Base-by-base conservation (phyloP, 306 rosid species). In the Morella rubra region DNA sequence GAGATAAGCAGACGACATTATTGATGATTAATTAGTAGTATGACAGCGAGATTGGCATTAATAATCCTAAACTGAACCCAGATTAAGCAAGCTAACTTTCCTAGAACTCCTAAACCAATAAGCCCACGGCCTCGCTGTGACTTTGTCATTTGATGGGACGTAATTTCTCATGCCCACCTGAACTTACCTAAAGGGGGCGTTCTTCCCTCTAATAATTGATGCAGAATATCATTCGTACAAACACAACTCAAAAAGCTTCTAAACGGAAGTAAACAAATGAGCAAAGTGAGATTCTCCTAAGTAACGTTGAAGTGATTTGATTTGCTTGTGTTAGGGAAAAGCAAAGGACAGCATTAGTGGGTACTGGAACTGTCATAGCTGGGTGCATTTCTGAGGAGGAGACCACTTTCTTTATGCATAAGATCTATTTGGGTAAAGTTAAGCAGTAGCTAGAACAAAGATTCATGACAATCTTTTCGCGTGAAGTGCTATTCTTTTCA, bases 331-430 rank as follows among this genome's bases (percentile, higher is more conserved):
- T 82, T 79, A 76, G 80, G 79, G 77, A 79, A 76, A 80, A 86
- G 82, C 77, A 69, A 77, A 73, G 51, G 37, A 76, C 72, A 69
- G 81, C 37, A 13, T 78, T 68, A 81, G 87, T 85, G 88, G 88
- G 84, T 85, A 54, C 73, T 78, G 79, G 72, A 80, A 84, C 81
- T 83, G 82, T 71, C 72, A 64, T 72, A 64, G 49, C 69, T 83
- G 76, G 81, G 83, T 88, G 90, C 84, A 78, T 60, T 72, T 82
- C 86, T 69, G 86, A 83, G 93, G 24, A 73, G 90, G 90, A 88
- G 77, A 74, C 81, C 91, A 88, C 90, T 80, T 52, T 52, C 69
- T 46, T 76, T 66, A 32, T 42, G 55, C 4, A 9, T 65, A 65
- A 44, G 61, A 65, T 19, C 61, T 77, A 65, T 49, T 45, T 51